Conservation (phyloP, 345 rosid species). For the Eucalyptus leucophloia region DNA sequence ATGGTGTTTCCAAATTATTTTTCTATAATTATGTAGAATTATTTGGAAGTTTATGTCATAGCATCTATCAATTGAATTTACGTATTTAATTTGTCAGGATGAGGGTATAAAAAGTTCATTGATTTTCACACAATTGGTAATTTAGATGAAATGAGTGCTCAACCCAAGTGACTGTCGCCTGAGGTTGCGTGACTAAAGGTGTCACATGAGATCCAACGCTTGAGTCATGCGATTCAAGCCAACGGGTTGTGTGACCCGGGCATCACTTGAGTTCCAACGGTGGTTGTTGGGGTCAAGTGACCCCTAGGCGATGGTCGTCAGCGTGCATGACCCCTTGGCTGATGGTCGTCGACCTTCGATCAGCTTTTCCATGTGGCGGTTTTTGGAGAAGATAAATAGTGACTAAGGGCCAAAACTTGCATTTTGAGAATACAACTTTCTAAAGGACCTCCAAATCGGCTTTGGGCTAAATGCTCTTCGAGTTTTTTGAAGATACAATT, state of each 20-base stretch:
- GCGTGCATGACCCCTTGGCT: too few relatives aligned
- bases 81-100: too few relatives aligned
- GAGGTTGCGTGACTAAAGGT: accelerated
- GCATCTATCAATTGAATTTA: too few relatives aligned
- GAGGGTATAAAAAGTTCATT: too few relatives aligned
- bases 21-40: too few relatives aligned
- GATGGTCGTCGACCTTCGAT: accelerated
- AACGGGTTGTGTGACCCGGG: accelerated
- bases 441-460: accelerated
- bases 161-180: accelerated
- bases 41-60: too few relatives aligned
- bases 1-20: too few relatives aligned
- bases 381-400: accelerated
- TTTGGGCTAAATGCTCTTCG: too few relatives aligned
- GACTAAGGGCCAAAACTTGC: accelerated
- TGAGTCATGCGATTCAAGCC: accelerated
- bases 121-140: too few relatives aligned
- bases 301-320: accelerated
- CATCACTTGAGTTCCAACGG: accelerated
- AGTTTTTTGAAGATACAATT: too few relatives aligned
- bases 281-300: accelerated
- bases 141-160: too few relatives aligned
- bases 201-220: accelerated
- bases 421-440: accelerated
- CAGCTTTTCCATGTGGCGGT: accelerated